Conservation (phyloP, 495 filamentous ascomycete species). For the Copromyces sp. region DNA sequence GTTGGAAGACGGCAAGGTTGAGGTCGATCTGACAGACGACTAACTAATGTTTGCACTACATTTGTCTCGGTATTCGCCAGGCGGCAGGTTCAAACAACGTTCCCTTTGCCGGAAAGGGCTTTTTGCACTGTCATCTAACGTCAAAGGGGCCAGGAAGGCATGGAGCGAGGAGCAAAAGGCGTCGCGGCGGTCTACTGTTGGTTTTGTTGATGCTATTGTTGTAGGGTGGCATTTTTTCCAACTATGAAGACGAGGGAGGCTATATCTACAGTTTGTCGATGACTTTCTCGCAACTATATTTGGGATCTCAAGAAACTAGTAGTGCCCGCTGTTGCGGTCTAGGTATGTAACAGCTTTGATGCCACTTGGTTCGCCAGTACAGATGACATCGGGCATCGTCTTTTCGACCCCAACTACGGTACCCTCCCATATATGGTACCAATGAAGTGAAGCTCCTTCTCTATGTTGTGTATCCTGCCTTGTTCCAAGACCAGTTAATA, state of each 20-base stretch:
- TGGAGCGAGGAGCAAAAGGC: not conserved
- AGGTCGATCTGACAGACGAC: slow-evolving; percentile 3
- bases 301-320: not conserved
- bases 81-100: not conserved
- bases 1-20: not conserved
- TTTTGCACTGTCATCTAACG: not conserved
- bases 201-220: not conserved
- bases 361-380: not conserved
- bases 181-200: not conserved
- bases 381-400: not conserved
- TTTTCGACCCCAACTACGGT: not conserved
- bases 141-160: not conserved
- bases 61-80: not conserved
- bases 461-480: not conserved
- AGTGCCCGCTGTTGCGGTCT: not conserved
- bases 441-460: not conserved
- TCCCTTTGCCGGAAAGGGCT: too few relatives aligned
- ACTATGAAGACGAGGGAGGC: not conserved
- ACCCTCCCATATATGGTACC: not conserved
- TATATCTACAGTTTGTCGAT: not conserved
- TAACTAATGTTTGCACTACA: not conserved
- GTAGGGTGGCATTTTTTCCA: not conserved
- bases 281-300: not conserved
- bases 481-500: not conserved
- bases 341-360: not conserved